Evolutionary conservation across 192 early-diverging fungal genomes (phyloP).

Genomic region (Gigaspora rosea): DNA sequence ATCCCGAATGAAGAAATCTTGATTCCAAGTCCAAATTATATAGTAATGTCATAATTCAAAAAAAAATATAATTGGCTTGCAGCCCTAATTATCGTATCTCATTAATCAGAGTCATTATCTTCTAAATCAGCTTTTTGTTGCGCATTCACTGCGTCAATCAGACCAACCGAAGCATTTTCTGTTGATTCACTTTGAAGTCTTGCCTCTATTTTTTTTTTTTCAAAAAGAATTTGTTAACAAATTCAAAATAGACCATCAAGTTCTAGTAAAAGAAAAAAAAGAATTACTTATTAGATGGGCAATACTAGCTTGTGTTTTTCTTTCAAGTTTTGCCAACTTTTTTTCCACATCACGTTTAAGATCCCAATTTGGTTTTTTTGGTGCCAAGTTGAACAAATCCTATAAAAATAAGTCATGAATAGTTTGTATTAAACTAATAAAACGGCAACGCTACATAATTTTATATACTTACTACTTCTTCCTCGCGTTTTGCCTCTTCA

Average conservation of each 20-base stretch:
- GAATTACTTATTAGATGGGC: slow-evolving; percentile 75
- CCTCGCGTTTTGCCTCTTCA: slow-evolving; percentile 56
- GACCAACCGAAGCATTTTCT: slow-evolving; percentile 15
- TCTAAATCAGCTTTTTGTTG: slow-evolving; percentile 19
- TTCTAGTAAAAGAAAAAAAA: not conserved
- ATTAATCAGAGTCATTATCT: slow-evolving; percentile 17
- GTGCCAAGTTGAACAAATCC: slow-evolving; percentile 82
- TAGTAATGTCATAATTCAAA: no score
- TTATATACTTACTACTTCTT: slow-evolving; percentile 59
- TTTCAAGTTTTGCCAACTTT: slow-evolving; percentile 71
- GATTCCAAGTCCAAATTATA: no score
- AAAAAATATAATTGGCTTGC: no score
- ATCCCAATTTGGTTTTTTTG: slow-evolving; percentile 89
- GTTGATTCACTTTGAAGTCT: slow-evolving; percentile 35
- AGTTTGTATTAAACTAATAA: not conserved
- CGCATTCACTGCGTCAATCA: slow-evolving; percentile 42
- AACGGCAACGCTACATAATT: not conserved
- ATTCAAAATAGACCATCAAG: not conserved
- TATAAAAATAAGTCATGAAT: slow-evolving; percentile 32
- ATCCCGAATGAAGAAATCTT: no score
- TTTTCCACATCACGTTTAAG: slow-evolving; percentile 84
- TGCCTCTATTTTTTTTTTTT: slow-evolving; percentile 23
- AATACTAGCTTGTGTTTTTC: slow-evolving; percentile 67
- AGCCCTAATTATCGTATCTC: no score
- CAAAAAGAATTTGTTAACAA: not conserved